Conservation (phyloP, 2,329 filamentous ascomycete species). For the Fusarium virguliforme region DNA sequence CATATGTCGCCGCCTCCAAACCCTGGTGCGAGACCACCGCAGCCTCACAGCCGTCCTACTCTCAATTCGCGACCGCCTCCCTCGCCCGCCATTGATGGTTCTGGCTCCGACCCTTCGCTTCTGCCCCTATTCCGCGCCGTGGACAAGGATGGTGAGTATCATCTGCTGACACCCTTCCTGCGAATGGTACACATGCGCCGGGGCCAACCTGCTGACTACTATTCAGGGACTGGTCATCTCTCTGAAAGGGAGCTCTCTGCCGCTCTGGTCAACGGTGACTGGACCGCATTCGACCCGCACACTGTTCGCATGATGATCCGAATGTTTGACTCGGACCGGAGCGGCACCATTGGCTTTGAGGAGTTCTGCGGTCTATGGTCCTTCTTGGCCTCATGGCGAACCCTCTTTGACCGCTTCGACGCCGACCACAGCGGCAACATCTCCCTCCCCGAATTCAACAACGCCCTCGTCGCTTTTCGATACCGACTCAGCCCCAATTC, state of each 20-base stretch:
- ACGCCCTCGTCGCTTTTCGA: conserved; percentile 92
- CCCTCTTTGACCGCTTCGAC: conserved; percentile 96
- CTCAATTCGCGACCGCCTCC: conserved; percentile 75
- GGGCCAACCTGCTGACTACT: conserved; percentile 24
- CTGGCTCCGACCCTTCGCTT: conserved; percentile 70
- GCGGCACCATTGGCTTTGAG: conserved; percentile 90
- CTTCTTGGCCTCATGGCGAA: conserved; percentile 94
- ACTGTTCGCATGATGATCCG: conserved; percentile 99
- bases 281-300: conserved; percentile 91
- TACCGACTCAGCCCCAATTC: conserved; percentile 91
- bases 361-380: conserved; percentile 98
- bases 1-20: conserved; percentile 69
- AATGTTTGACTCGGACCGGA: conserved; percentile 97
- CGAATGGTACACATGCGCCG: neutral
- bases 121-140: conserved; percentile 91
- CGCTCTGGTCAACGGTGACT: conserved; percentile 96
- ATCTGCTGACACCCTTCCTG: neutral
- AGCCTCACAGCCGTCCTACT: conserved; percentile 67
- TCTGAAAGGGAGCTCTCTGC: conserved; percentile 89
- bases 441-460: conserved; percentile 86
- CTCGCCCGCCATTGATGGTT: conserved; percentile 70
- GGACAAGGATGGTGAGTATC: conserved; percentile 82
- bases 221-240: conserved; percentile 80
- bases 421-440: conserved; percentile 90
- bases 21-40: conserved; percentile 59